These are phyloP conservation scores for Cylindrodendrum hubeiense DNA, from an alignment of 2,329 filamentous ascomycete genomes.

Conservation along the genomic window DNA sequence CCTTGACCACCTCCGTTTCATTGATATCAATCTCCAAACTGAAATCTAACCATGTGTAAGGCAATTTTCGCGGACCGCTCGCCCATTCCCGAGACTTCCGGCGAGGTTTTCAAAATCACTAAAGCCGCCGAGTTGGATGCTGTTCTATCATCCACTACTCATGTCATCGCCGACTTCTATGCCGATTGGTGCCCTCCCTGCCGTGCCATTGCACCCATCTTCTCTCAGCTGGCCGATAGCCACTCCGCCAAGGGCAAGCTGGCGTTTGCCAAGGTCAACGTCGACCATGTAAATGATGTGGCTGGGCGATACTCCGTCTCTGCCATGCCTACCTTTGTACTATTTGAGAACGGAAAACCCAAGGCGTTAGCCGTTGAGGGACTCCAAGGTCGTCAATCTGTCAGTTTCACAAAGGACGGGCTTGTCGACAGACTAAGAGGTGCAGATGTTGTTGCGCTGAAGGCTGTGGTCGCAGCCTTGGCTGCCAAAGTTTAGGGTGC, in stretches of 20 bases:
- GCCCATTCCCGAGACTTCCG: conserved; percentile 56
- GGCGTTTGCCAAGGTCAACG: conserved; percentile 89
- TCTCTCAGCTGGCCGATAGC: conserved; percentile 53
- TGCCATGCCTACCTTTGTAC: conserved; percentile 90
- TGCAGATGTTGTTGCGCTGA: conserved; percentile 44
- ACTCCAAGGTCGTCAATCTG: conserved; percentile 33
- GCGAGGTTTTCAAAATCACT: conserved; percentile 51
- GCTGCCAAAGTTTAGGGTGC: conserved; percentile 25
- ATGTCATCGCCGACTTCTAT: conserved; percentile 86
- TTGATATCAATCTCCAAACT: not conserved
- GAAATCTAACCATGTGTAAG: conserved; percentile 15
- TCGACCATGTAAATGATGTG: conserved; percentile 82
- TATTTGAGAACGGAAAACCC: conserved; percentile 80
- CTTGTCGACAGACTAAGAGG: conserved; percentile 47
- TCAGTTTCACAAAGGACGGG: conserved; percentile 42
- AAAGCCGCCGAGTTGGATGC: conserved; percentile 43
- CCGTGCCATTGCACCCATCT: conserved; percentile 84
- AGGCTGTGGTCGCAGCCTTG: conserved; percentile 44
- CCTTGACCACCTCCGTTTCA: not conserved
- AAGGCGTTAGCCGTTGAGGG: conserved; percentile 41
- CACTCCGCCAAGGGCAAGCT: conserved; percentile 59
- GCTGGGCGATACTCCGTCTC: conserved; percentile 81
- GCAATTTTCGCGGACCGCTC: conserved; percentile 37
- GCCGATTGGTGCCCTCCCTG: conserved; percentile 94
- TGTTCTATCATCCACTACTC: conserved; percentile 54